phyloP scores from a whole-genome alignment of 2,329 filamentous ascomycete species.

The Colletotrichum horii region DNA sequence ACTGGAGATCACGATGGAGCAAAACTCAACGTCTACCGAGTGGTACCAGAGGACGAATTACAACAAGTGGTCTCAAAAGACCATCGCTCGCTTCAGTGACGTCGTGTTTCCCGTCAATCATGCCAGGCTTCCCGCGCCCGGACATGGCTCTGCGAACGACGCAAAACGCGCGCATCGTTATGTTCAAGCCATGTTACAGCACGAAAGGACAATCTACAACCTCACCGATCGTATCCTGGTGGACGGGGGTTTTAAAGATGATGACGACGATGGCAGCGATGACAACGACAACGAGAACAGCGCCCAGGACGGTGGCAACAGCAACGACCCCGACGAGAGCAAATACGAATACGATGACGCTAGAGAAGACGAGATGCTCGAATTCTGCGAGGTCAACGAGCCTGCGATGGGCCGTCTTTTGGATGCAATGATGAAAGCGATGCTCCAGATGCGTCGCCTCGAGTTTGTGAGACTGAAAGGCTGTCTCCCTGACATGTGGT shows the following conservation, averaged over 20 bases:
- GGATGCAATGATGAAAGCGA: not conserved
- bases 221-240: not conserved
- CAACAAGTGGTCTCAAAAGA: not conserved
- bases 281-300: not conserved
- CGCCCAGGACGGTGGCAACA: too few species aligned
- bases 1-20: not conserved
- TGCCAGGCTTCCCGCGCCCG: not conserved
- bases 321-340: not conserved
- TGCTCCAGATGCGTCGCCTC: not conserved
- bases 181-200: accelerated
- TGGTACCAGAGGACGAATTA: not conserved
- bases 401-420: not conserved
- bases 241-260: not conserved
- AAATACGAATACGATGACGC: not conserved
- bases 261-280: not conserved
- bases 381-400: not conserved
- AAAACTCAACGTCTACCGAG: not conserved
- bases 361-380: not conserved
- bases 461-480: not conserved
- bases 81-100: not conserved
- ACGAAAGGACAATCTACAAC: not conserved
- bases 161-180: not conserved
- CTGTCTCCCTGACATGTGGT: not conserved
- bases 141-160: not conserved
- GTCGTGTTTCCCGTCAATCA: not conserved